phyloP scores from a whole-genome alignment of 768 basidiomycete species.

The Boletus edulis region DNA sequence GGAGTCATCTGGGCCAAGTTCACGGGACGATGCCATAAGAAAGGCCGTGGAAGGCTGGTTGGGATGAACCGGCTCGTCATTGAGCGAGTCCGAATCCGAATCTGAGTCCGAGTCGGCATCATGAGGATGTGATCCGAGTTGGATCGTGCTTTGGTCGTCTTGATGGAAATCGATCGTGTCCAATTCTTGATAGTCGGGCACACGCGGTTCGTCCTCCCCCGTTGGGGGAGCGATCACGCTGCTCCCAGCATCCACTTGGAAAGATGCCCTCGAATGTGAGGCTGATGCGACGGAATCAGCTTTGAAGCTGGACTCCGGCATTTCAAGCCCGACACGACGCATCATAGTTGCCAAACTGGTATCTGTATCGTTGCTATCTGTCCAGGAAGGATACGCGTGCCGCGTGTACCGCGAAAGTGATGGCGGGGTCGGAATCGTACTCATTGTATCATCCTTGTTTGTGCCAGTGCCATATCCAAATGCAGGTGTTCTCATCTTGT shows the following conservation, averaged over 20 bases:
- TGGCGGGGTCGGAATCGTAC: slow-evolving; percentile 67
- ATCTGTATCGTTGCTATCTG: slow-evolving; percentile 50
- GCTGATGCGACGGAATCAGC: slow-evolving; percentile 13
- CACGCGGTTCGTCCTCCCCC: slow-evolving; percentile 13
- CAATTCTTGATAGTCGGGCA: slow-evolving; percentile 23
- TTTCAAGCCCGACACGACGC: slow-evolving; percentile 52
- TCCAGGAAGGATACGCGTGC: slow-evolving; percentile 32
- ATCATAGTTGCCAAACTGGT: slow-evolving; percentile 70
- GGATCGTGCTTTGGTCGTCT: slow-evolving; percentile 21
- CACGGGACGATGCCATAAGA: slow-evolving; percentile 52
- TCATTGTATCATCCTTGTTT: slow-evolving; percentile 57
- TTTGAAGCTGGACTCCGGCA: slow-evolving; percentile 34
- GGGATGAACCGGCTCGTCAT: slow-evolving; percentile 51
- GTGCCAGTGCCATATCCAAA: slow-evolving; percentile 23
- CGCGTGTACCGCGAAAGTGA: slow-evolving; percentile 67
- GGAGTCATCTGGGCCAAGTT: slow-evolving; percentile 32
- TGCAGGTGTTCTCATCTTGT: slow-evolving; percentile 26
- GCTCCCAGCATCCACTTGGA: slow-evolving; percentile 2
- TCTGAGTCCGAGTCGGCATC: slow-evolving; percentile 16
- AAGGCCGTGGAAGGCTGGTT: slow-evolving; percentile 71
- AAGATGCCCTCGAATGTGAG: slow-evolving; percentile 9
- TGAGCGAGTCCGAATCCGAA: slow-evolving; percentile 57
- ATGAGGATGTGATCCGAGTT: slow-evolving; percentile 6
- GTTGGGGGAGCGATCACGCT: neutral
- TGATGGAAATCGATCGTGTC: slow-evolving; percentile 27